Conservation (phyloP, 371 early-diverging fungal genomes). For the Basidiobolus meristosporus region DNA sequence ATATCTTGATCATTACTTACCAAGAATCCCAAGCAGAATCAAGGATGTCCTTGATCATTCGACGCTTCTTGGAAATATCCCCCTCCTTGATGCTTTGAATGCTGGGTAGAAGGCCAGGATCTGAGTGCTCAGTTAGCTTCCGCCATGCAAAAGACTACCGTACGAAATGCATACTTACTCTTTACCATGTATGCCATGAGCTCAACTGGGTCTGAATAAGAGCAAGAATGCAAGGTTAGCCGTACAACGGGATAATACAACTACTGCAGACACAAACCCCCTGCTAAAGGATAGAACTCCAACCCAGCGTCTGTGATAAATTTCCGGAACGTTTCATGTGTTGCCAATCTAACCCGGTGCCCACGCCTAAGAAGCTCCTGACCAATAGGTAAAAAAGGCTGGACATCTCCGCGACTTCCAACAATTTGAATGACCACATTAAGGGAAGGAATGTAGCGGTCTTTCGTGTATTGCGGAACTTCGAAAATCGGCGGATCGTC, state of each 20-base stretch:
- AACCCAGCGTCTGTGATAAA: constrained; percentile 61
- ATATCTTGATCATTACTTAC: too few species aligned
- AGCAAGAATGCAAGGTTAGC: too few species aligned
- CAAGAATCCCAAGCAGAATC: constrained; percentile 45
- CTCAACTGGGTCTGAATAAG: constrained; percentile 41
- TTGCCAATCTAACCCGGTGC: constrained; percentile 51
- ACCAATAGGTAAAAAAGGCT: constrained; percentile 67
- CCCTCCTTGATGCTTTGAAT: constrained; percentile 45
- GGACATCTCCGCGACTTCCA: constrained; percentile 76
- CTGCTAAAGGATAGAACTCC: constrained; percentile 52
- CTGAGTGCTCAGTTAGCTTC: too few species aligned
- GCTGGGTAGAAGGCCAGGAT: too few species aligned
- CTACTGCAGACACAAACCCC: too few species aligned
- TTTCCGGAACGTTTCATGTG: constrained; percentile 47
- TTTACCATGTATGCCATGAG: too few species aligned
- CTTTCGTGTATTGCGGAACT: too few species aligned
- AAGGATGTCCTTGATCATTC: constrained; percentile 55
- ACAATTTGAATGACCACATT: too few species aligned
- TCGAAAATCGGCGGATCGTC: too few species aligned
- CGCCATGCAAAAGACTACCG: constrained; percentile 54
- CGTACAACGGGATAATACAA: too few species aligned
- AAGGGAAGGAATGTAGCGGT: too few species aligned
- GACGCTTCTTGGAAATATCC: constrained; percentile 39
- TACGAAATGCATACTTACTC: constrained; percentile 54
- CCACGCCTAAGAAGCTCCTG: constrained; percentile 52